Evolutionary conservation across 1,284 basidiomycete genomes (phyloP), one percentile per base, ranked within the genome.

Genomic region (Papiliotrema nemorosa): DNA sequence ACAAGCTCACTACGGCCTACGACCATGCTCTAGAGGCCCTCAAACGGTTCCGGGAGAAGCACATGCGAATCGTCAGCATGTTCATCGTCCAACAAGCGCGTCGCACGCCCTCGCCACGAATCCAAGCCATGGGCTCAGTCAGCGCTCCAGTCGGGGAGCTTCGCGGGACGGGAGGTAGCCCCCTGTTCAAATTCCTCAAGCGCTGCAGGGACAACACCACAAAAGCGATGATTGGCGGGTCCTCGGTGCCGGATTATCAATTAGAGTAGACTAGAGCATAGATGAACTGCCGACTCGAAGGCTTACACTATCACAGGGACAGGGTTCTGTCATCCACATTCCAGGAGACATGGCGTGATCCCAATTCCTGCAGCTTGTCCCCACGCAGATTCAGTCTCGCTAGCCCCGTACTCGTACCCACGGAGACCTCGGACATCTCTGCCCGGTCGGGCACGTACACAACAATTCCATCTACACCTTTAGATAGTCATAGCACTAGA

Each of bases 151-250:
- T 44, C 5, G 59, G 48, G 16, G 78, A 80, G 50, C 78, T 88
- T 53, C 83, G 82, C 62, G 90, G 90, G 1, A 94, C 91, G 0
- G 91, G 91, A 1, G 91, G 91, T 0, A 93, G 90, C 1, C 82
- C 86, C 48, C 76, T 93, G 44, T 84, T 88, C 40, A 80, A 78
- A 57, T 92, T 93, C 65, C 76, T 93, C 64, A 91, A 91, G 73
- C 81, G 81, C 43, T 85, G 87, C 21, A 77, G 88, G 63, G 84
- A 87, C 58, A 80, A 84, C 52, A 92, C 89, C n/a, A 78, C 78
- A 7, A 82, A 84, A n/a, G 80, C 89, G 10, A 70, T 79, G 67
- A 61, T 77, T n/a, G 57, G 60, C 20, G 37, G 44, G 25, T 55
- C 59, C 18, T 49, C 52, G 27, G 62, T 55, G n/a, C 57, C 62